A percentile compares a stretch with the other conserved stretches of the same genome.
Conservation (phyloP, 2,329 filamentous ascomycete species). For the Sporothrix pallida region DNA sequence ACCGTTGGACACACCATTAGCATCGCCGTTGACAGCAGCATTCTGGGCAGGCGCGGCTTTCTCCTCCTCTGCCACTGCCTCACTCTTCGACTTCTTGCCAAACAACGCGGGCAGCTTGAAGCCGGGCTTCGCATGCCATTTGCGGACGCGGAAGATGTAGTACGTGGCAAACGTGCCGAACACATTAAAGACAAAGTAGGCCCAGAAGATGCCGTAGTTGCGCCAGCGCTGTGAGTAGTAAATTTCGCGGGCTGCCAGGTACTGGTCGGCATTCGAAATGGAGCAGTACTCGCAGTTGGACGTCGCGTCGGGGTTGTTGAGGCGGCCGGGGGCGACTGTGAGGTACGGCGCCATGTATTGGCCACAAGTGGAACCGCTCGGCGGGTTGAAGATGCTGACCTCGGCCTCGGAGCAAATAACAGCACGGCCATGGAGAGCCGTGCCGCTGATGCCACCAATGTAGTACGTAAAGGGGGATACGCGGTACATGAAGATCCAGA, state of each 20-base stretch:
- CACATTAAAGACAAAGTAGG: slow-evolving; percentile 69
- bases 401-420: slow-evolving; percentile 63
- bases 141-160: slow-evolving; percentile 64
- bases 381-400: slow-evolving; percentile 68
- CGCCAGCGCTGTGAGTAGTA: slow-evolving; percentile 65
- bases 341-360: slow-evolving; percentile 67
- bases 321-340: slow-evolving; percentile 55
- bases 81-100: not conserved
- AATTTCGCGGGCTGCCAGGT: slow-evolving; percentile 53
- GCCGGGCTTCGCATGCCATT: slow-evolving; percentile 38
- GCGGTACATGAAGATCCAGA: slow-evolving; percentile 81
- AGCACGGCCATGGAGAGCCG: slow-evolving; percentile 62
- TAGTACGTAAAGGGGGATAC: slow-evolving; percentile 64
- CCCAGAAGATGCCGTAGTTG: slow-evolving; percentile 74
- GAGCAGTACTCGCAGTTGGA: slow-evolving; percentile 70
- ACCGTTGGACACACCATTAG: no score
- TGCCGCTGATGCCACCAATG: slow-evolving; percentile 70
- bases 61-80: not conserved
- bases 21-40: no score
- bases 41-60: no score
- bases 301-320: slow-evolving; percentile 66
- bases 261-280: slow-evolving; percentile 67
- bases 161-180: slow-evolving; percentile 64
- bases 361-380: slow-evolving; percentile 65
- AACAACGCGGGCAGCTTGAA: not conserved